A percentile compares a stretch with the other conserved stretches of the same genome.
These are phyloP conservation scores for Septoria petroselini DNA, from an alignment of 2,329 filamentous ascomycete genomes.

Conservation along the genomic window DNA sequence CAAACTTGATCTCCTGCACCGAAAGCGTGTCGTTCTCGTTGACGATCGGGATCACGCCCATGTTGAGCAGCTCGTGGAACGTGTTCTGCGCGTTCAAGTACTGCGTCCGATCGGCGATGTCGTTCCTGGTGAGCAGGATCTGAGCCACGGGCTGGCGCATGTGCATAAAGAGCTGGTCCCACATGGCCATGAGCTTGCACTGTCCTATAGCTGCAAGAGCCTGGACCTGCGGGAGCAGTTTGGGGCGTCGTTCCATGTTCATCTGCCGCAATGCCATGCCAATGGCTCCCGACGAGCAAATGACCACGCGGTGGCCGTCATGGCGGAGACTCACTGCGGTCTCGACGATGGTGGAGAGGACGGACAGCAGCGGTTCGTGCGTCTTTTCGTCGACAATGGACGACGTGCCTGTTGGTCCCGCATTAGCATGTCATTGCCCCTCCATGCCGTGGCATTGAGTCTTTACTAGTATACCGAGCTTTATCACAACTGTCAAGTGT, in stretches of 20 bases:
- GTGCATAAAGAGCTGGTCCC: constrained; percentile 89
- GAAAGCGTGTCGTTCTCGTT: constrained; percentile 98
- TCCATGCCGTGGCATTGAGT: constrained; percentile 2
- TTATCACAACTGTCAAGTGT: constrained; percentile 76
- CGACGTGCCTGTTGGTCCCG: constrained; percentile 68
- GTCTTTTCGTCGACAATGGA: constrained; percentile 98
- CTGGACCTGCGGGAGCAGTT: constrained; percentile 86
- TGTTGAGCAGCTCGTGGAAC: constrained; percentile 80
- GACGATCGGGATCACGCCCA: constrained; percentile 96
- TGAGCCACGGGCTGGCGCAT: constrained; percentile 88
- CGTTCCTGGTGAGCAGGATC: constrained; percentile 88
- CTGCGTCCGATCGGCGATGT: constrained; percentile 93
- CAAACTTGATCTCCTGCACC: constrained; percentile 98
- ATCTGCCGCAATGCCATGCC: constrained; percentile 88
- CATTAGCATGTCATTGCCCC: constrained; percentile 18
- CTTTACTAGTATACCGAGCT: constrained; percentile 62
- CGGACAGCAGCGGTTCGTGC: constrained; percentile 88
- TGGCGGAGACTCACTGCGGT: constrained; percentile 82
- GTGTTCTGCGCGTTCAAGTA: constrained; percentile 98
- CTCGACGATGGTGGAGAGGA: constrained; percentile 87
- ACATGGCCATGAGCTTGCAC: constrained; percentile 89
- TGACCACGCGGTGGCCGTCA: constrained; percentile 89
- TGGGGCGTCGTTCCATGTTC: constrained; percentile 82
- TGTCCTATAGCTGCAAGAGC: constrained; percentile 94
- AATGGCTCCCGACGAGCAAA: constrained; percentile 96